A percentile compares a stretch with the other conserved stretches of the same genome.
Evolutionary conservation across 2,329 filamentous ascomycete genomes (phyloP).

Genomic region (Neoascochyta sp.): DNA sequence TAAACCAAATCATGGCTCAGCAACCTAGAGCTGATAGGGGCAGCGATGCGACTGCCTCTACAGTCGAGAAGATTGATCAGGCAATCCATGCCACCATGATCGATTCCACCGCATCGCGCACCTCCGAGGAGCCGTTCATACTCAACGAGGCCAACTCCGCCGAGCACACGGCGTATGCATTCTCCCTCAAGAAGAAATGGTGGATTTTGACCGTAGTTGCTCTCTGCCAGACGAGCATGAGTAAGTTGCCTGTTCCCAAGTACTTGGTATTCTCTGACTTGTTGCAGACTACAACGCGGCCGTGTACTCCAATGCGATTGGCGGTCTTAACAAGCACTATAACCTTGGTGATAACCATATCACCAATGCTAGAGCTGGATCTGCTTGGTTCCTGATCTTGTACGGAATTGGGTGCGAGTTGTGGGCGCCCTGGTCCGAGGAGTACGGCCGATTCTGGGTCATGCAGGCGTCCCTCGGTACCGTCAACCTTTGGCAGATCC

Average conservation of each 20-base stretch:
- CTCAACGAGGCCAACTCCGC: slow-evolving; percentile 18
- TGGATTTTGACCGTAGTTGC: slow-evolving; percentile 51
- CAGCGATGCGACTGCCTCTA: slow-evolving; percentile 1
- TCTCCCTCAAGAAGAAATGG: slow-evolving; percentile 52
- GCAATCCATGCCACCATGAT: slow-evolving; percentile 2
- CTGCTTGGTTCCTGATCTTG: slow-evolving; percentile 71
- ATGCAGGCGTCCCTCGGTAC: slow-evolving; percentile 68
- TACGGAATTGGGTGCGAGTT: slow-evolving; percentile 85
- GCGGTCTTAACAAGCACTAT: slow-evolving; percentile 58
- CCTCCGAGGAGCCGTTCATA: slow-evolving; percentile 6
- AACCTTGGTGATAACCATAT: slow-evolving; percentile 21
- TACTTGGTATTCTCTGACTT: slow-evolving; percentile 30
- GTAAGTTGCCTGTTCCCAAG: slow-evolving; percentile 41
- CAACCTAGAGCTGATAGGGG: not conserved
- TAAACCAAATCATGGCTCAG: no score
- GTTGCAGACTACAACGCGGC: slow-evolving; percentile 52
- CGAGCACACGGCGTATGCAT: slow-evolving; percentile 44
- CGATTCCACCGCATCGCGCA: no score
- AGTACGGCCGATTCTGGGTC: slow-evolving; percentile 71
- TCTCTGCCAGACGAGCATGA: slow-evolving; percentile 50
- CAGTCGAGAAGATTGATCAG: not conserved
- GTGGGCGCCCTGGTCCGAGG: slow-evolving; percentile 78
- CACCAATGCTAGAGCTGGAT: slow-evolving; percentile 53
- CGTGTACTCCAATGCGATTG: slow-evolving; percentile 53
- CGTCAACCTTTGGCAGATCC: slow-evolving; percentile 67